Conservation (phyloP, 345 rosid genomes). For the Eucalyptus erythrocorys region DNA sequence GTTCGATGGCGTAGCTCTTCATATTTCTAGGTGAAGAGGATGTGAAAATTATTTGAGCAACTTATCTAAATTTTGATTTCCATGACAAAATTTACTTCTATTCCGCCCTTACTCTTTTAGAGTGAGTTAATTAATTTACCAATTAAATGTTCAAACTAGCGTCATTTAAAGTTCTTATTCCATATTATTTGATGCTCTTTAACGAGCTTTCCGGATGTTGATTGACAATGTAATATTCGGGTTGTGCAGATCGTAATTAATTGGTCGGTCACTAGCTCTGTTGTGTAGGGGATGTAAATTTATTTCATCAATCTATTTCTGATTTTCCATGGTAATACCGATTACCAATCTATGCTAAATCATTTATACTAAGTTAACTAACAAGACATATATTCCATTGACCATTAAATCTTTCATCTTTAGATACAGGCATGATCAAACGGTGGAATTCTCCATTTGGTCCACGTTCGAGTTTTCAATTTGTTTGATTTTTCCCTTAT, state of each 20-base stretch:
- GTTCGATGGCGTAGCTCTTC: background rate
- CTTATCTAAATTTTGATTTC: background rate
- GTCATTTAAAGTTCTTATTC: too few relatives aligned
- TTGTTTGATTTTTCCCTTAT: too few relatives aligned
- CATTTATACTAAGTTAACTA: background rate
- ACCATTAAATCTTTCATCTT: background rate
- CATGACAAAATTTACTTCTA: background rate
- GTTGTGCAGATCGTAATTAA: fast-evolving
- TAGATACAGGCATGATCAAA: background rate
- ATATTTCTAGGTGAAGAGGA: background rate
- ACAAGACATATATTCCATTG: background rate
- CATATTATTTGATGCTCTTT: too few relatives aligned
- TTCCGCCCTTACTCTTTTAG: too few relatives aligned
- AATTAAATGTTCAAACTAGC: too few relatives aligned
- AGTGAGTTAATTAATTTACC: too few relatives aligned
- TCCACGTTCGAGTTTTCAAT: too few relatives aligned
- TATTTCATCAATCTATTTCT: background rate
- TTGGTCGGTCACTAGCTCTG: background rate
- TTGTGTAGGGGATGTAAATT: background rate
- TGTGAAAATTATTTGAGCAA: background rate
- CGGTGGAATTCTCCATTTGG: too few relatives aligned
- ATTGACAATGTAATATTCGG: background rate
- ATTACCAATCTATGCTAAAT: background rate
- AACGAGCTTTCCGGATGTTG: too few relatives aligned
- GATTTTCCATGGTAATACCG: background rate